phyloP scores from a whole-genome alignment of 2,329 filamentous ascomycete species.

The Paraphoma chrysanthemicola region DNA sequence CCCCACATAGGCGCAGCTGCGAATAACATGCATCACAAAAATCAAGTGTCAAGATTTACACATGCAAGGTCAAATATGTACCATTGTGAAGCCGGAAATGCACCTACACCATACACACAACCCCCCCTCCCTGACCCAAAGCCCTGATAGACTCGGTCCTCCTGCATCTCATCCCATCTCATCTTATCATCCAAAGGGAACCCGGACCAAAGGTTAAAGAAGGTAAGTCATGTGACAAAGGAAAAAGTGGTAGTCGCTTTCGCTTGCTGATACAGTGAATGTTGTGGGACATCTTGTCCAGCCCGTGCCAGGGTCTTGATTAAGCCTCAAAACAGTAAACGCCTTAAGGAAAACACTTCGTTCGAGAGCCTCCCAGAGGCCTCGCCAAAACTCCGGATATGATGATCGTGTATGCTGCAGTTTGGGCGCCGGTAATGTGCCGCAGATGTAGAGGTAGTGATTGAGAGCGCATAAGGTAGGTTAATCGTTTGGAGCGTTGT shows the following conservation, averaged over 20 bases:
- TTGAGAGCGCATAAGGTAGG: neutral
- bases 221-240: constrained; percentile 28
- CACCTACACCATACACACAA: constrained; percentile 4
- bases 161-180: neutral
- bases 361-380: constrained; percentile 3
- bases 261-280: constrained; percentile 26
- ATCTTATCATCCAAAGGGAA: constrained; percentile 7
- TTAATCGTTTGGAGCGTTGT: neutral
- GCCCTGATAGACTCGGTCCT: neutral
- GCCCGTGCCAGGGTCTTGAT: neutral
- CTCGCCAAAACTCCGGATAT: constrained; percentile 6
- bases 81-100: constrained; percentile 34
- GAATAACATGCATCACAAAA: neutral
- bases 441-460: neutral
- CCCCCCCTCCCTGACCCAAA: neutral
- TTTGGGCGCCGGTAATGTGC: neutral
- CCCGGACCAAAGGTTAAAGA: constrained; percentile 10
- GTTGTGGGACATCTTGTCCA: constrained; percentile 4
- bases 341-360: neutral
- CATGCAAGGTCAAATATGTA: constrained; percentile 36
- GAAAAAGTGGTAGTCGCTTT: constrained; percentile 20
- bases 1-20: too few relatives aligned
- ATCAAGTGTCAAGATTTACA: neutral
- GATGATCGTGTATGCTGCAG: constrained; percentile 3
- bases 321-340: neutral